A percentile compares a stretch with the other conserved stretches of the same genome.
These are phyloP conservation scores for Syncephalastrum sp. DNA, from an alignment of 371 early-diverging fungal genomes.

Conservation along the genomic window DNA sequence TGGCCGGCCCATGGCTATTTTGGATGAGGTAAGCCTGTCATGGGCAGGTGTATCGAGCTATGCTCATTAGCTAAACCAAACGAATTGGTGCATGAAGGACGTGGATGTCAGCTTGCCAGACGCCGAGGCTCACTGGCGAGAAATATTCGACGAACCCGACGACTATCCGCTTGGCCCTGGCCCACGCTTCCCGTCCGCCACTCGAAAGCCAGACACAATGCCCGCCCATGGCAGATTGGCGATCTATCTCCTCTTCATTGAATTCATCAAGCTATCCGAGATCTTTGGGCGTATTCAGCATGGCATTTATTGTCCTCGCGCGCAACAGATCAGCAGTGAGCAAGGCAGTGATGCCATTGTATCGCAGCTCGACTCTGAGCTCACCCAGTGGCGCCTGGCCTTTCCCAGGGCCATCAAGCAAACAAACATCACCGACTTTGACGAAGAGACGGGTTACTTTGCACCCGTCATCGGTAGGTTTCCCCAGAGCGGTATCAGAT, in stretches of 20 bases:
- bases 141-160: conserved; percentile 38
- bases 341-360: conserved; percentile 46
- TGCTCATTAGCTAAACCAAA: background rate
- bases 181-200: conserved; percentile 41
- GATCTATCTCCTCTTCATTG: conserved; percentile 41
- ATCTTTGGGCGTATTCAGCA: conserved; percentile 42
- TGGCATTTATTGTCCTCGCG: conserved; percentile 43
- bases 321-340: conserved; percentile 32
- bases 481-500: background rate
- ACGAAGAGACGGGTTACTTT: conserved; percentile 33
- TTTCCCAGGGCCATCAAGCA: conserved; percentile 38
- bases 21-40: conserved; percentile 34
- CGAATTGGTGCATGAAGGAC: conserved; percentile 16
- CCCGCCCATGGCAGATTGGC: background rate
- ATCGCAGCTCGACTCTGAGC: conserved; percentile 36
- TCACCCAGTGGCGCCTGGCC: conserved; percentile 46
- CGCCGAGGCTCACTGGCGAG: conserved; percentile 34
- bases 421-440: conserved; percentile 31
- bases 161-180: background rate
- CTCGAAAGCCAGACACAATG: conserved; percentile 23
- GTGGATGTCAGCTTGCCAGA: conserved; percentile 44
- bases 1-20: conserved; percentile 45
- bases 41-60: background rate
- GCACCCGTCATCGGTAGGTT: conserved; percentile 41
- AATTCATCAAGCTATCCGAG: conserved; percentile 43